Percentiles rank a stretch among this genome's conserved stretches.
phyloP scores from a whole-genome alignment of 2,329 filamentous ascomycete genomes.

The Zymoseptoria tritici region DNA sequence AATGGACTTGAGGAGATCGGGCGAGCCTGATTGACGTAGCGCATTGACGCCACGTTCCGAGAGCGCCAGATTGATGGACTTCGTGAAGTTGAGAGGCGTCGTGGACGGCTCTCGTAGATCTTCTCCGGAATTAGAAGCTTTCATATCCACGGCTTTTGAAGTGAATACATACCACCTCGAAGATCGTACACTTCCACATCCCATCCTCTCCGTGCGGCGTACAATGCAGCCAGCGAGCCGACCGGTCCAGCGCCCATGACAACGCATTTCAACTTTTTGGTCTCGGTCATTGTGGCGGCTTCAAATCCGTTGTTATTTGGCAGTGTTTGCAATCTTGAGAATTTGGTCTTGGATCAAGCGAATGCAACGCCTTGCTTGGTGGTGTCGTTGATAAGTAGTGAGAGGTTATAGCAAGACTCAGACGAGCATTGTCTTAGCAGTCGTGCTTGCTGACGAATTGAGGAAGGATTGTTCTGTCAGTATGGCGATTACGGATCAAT shows the following conservation, averaged over 20 bases:
- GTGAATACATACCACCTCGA: conserved; percentile 61
- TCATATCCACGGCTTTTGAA: not conserved
- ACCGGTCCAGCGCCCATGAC: conserved; percentile 91
- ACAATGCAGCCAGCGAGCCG: conserved; percentile 82
- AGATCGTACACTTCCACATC: conserved; percentile 92
- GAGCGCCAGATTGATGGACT: conserved; percentile 94
- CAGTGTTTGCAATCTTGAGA: conserved; percentile 6
- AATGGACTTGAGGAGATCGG: conserved; percentile 64
- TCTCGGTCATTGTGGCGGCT: conserved; percentile 2
- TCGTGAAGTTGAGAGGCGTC: conserved; percentile 86
- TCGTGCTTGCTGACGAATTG: not conserved
- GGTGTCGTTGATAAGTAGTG: not conserved
- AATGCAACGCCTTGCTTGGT: not conserved
- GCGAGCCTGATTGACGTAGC: conserved; percentile 61
- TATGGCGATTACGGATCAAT: not conserved
- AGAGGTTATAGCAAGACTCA: conserved; percentile 3
- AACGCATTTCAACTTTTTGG: conserved; percentile 37
- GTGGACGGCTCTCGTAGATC: conserved; percentile 81
- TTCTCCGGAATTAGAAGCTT: conserved; percentile 33
- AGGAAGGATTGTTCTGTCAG: not conserved
- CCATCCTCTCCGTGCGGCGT: conserved; percentile 81
- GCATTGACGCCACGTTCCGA: conserved; percentile 92
- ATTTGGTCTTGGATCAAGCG: not conserved
- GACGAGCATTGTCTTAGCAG: not conserved
- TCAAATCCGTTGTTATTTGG: conserved; percentile 9